These are phyloP conservation scores for Populus nigra DNA, from an alignment of 345 rosid species.

Conservation along the genomic window DNA sequence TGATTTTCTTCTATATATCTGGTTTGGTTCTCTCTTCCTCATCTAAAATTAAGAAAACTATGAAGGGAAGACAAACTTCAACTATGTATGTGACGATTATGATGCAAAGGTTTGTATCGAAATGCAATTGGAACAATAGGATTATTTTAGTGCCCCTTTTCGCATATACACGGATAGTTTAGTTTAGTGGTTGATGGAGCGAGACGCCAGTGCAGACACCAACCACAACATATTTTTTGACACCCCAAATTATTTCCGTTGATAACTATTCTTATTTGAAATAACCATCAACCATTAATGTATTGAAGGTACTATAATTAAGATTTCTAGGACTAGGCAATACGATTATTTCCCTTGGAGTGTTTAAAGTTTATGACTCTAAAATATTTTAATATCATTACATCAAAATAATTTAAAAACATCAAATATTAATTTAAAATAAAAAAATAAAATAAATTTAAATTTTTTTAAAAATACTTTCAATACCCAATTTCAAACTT, in stretches of 20 bases:
- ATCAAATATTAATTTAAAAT: no score
- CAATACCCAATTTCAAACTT: no score
- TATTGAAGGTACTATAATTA: no score
- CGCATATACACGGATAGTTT: not conserved
- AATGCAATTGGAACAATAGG: not conserved
- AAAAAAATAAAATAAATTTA: no score
- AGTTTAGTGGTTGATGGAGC: not conserved
- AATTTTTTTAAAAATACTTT: no score
- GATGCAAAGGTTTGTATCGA: not conserved
- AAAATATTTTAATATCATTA: no score
- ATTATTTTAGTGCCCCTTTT: not conserved
- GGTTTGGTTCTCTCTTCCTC: not conserved
- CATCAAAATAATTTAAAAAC: no score
- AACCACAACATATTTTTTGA: not conserved
- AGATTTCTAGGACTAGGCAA: no score
- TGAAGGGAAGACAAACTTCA: no score
- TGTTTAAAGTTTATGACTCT: no score
- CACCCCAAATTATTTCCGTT: no score
- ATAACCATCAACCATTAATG: not conserved
- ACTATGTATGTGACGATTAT: not conserved
- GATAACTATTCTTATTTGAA: not conserved
- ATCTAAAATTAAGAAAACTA: not conserved
- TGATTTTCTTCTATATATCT: not conserved
- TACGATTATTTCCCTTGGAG: no score
- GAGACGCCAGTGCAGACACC: not conserved